A percentile compares a stretch with the other conserved stretches of the same genome.
Conservation (phyloP, 225 moss, liverwort and hornwort species). For the Polytrichum formosum region DNA sequence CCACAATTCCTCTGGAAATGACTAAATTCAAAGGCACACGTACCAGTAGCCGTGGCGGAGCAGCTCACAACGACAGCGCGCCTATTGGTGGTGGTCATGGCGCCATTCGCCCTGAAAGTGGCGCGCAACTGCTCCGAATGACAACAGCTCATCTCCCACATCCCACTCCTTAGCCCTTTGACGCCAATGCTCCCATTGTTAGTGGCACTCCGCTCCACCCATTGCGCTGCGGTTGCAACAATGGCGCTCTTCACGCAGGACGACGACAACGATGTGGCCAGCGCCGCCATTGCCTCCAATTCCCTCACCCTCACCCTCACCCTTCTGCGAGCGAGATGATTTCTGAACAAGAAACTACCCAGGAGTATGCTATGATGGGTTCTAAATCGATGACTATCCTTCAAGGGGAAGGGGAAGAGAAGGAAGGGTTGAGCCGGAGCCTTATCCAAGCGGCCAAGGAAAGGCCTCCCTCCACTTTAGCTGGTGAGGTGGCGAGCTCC, state of each 20-base stretch:
- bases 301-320: background rate
- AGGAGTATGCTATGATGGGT: no score
- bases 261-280: conserved; percentile 34
- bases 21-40: conserved; percentile 3
- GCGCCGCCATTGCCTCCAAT: conserved; percentile 40
- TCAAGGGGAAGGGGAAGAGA: no score
- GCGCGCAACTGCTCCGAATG: conserved; percentile 33
- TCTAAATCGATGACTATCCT: no score
- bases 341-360: no score
- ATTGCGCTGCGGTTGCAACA: background rate
- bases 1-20: background rate
- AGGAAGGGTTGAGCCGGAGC: no score
- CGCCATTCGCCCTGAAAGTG: background rate
- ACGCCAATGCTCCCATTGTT: background rate
- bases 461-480: no score
- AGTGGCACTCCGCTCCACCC: background rate
- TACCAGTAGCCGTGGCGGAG: conserved; percentile 44
- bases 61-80: conserved; percentile 19
- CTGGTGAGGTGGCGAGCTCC: no score
- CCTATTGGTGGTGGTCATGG: conserved; percentile 12
- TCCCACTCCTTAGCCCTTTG: conserved; percentile 15
- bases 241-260: conserved; percentile 32
- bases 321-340: background rate
- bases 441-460: no score
- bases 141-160: conserved; percentile 28